phyloP scores from a whole-genome alignment of 768 basidiomycete genomes.

The Zangia roseola region DNA sequence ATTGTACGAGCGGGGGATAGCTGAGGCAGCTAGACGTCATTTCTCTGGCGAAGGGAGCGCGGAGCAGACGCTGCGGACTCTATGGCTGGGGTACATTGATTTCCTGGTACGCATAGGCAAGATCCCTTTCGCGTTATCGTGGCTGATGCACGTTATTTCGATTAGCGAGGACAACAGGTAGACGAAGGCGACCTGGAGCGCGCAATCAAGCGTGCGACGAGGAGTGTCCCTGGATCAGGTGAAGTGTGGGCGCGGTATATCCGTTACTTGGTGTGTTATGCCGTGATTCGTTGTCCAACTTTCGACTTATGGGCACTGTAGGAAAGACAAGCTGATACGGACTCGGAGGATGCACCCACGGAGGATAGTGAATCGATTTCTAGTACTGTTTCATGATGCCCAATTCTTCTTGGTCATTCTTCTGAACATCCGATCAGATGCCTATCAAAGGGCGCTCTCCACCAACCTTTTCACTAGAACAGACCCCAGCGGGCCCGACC shows the following conservation, averaged over 20 bases:
- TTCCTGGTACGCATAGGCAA: constrained; percentile 49
- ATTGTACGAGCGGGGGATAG: constrained; percentile 73
- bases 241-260: constrained; percentile 80
- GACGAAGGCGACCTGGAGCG: constrained; percentile 41
- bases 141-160: background rate
- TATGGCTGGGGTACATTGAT: constrained; percentile 77
- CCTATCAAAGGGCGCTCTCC: constrained; percentile 56
- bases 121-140: background rate
- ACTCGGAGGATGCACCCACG: constrained; percentile 17
- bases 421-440: constrained; percentile 38
- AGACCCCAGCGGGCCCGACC: constrained; percentile 15
- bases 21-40: constrained; percentile 62
- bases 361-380: constrained; percentile 25
- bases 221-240: constrained; percentile 75
- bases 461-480: constrained; percentile 49
- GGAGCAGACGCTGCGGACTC: constrained; percentile 56
- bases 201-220: constrained; percentile 55
- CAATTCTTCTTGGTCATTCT: background rate
- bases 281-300: background rate
- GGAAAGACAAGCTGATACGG: constrained; percentile 20
- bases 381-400: constrained; percentile 13
- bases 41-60: constrained; percentile 54
- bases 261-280: constrained; percentile 56
- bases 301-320: constrained; percentile 2
- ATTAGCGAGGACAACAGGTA: constrained; percentile 36